These are phyloP conservation scores for Bolboschoenus planiculmis DNA, from an alignment of 176 grass and related monocot species.

Conservation along the genomic window DNA sequence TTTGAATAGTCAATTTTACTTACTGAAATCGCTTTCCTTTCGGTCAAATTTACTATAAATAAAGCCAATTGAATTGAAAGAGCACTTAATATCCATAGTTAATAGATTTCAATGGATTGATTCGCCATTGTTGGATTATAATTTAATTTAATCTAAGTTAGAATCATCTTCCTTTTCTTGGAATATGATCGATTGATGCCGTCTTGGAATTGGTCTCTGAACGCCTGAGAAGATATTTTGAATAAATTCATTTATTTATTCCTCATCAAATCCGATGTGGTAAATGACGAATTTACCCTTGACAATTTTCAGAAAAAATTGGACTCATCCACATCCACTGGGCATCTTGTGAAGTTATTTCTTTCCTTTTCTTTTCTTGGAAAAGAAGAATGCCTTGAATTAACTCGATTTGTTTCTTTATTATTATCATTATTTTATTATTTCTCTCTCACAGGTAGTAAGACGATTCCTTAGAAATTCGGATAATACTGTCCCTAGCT, in stretches of 20 bases:
- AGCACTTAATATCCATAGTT: background rate
- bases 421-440: background rate
- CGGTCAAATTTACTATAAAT: background rate
- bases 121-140: background rate
- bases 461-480: constrained; percentile 6
- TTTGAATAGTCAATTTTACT: background rate
- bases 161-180: background rate
- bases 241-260: background rate
- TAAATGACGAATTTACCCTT: background rate
- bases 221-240: background rate
- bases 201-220: constrained; percentile 8
- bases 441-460: background rate
- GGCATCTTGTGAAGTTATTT: no score
- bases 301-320: background rate
- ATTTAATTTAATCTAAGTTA: background rate
- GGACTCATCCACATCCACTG: no score
- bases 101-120: no score
- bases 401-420: background rate
- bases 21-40: background rate
- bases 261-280: background rate
- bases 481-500: constrained; percentile 14
- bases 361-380: background rate
- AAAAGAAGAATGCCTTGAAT: background rate
- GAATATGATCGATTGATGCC: constrained; percentile 1
- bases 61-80: background rate